Evolutionary conservation across 306 rosid genomes (phyloP).

Genomic region (Vigna angularis): DNA sequence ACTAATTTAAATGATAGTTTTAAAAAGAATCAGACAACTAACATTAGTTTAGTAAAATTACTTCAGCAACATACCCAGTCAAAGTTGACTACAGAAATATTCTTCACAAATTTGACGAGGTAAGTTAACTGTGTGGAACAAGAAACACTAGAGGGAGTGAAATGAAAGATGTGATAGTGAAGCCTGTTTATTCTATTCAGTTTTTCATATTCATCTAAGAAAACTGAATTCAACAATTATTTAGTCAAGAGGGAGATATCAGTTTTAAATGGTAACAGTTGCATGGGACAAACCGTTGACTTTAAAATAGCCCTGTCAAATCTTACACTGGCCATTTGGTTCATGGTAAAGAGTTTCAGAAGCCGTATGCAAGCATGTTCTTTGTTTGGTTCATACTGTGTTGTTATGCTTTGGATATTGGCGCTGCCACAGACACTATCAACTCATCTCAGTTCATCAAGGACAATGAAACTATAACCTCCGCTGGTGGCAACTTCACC

Average conservation of each 20-base stretch:
- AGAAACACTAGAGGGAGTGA: background rate
- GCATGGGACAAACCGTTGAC: background rate
- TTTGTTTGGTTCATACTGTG: background rate
- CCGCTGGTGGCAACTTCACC: constrained; percentile 35
- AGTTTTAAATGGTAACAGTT: background rate
- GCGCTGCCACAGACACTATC: constrained; percentile 13
- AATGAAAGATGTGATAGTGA: background rate
- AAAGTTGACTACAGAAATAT: no score
- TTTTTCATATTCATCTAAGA: background rate
- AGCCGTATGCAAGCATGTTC: background rate
- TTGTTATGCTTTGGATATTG: background rate
- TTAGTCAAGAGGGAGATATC: background rate
- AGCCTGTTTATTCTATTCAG: background rate
- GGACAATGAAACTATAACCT: constrained; percentile 27
- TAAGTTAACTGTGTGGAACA: background rate
- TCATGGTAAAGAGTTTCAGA: background rate
- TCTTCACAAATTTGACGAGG: no score
- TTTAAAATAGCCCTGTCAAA: background rate
- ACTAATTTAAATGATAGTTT: no score
- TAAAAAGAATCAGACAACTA: no score
- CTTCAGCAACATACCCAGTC: no score
- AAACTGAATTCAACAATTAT: background rate
- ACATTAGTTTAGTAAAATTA: no score
- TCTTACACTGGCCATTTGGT: background rate
- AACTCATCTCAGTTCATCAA: constrained; percentile 28